These are phyloP conservation scores for Phylloporus arenicola DNA, from an alignment of 768 basidiomycete genomes.

Conservation along the genomic window DNA sequence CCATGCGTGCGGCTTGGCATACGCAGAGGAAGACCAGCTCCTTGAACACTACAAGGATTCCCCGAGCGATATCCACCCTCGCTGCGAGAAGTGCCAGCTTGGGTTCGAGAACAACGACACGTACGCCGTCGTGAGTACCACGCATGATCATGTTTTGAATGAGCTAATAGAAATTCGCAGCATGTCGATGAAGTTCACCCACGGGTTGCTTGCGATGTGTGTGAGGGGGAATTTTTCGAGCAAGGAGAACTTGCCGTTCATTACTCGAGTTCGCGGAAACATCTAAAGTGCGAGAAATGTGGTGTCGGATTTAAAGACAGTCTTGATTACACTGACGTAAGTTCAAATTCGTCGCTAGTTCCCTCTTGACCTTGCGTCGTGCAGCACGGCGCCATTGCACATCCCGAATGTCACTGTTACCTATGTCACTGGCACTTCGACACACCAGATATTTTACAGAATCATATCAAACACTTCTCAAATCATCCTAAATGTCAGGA, in stretches of 20 bases:
- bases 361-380: constrained; percentile 10
- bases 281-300: constrained; percentile 27
- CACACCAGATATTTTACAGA: constrained; percentile 30
- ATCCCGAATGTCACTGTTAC: constrained; percentile 31
- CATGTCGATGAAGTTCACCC: constrained; percentile 37
- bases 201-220: constrained; percentile 31
- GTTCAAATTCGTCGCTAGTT: constrained; percentile 1
- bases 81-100: constrained; percentile 28
- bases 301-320: constrained; percentile 24
- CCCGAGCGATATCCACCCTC: constrained; percentile 31
- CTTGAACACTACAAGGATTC: constrained; percentile 37
- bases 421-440: constrained; percentile 39
- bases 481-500: constrained; percentile 42
- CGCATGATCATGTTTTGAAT: background rate
- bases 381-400: constrained; percentile 28
- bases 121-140: constrained; percentile 28
- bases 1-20: constrained; percentile 19
- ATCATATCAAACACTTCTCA: constrained; percentile 39
- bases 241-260: constrained; percentile 20
- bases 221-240: constrained; percentile 21
- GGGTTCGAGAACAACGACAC: constrained; percentile 32
- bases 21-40: constrained; percentile 32
- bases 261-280: constrained; percentile 23
- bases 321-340: constrained; percentile 25
- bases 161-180: constrained; percentile 22